Evolutionary conservation across 2,329 filamentous ascomycete species (phyloP), one percentile per base, ranked within the genome.

Genomic region (Verticillium isaacii): DNA sequence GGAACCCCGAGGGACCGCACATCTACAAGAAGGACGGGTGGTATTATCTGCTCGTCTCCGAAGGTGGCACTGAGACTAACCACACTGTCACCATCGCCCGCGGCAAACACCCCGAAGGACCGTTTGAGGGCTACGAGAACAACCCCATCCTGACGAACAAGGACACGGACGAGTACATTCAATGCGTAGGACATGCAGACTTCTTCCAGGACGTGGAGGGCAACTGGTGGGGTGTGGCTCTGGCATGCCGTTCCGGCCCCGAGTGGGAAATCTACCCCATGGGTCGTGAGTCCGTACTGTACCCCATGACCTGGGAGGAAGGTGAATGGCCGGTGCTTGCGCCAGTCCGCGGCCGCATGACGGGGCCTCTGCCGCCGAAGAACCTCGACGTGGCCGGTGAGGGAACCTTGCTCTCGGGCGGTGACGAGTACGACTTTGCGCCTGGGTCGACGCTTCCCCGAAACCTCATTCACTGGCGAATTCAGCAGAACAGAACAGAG

Each of bases 391-490:
- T 74, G 19, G 56, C 67, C 2, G 73, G 73, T 1, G 58, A 71
- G 54, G 75, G 82, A 32, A 78, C 79, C 6, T 78, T 73, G 64
- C 77, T 77, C 61, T 68, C 71, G 8, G 75, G 74, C 14, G 73
- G 75, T 2, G 82, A 85, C 65, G 64, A 68, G 9, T 71, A 82
- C 55, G 75, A 78, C 29, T 86, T 87, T 67, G 64, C 71, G 8
- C 74, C 77, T 0, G 74, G 74, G 0, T 75, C 75, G 0, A 65
- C 68, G 0, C 70, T 87, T 0, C 84, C 85, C 3, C 74, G 74
- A 0, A 82, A 87, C 66, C 83, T 88, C 64, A 77, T 83, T 1
- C 77, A 84, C 74, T 86, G 84, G 76, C 77, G 86, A 4, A 82
- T 78, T 12, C 85, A 84, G 1, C 74, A 77, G 34, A 52, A 52